phyloP scores from a whole-genome alignment of 805 yeast genomes.

The Wickerhamia fluorescens region DNA sequence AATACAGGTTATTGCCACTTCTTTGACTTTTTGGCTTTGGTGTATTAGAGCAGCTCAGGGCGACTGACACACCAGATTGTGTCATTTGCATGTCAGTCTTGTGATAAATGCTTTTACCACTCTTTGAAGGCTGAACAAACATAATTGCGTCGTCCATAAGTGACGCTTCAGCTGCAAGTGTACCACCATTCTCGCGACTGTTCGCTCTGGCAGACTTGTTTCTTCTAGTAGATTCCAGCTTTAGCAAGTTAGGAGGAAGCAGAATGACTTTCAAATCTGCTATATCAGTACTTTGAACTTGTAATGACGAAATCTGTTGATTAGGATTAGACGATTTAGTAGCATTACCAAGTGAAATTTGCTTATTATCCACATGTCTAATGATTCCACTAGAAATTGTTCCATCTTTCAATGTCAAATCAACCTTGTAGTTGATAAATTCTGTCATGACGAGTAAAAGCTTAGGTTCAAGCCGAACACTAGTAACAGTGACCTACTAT shows the following conservation, averaged over 20 bases:
- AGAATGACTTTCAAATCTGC: slow-evolving; percentile 50
- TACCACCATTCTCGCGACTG: too few relatives aligned
- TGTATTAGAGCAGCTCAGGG: too few relatives aligned
- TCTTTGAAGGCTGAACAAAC: slow-evolving; percentile 16
- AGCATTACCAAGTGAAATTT: slow-evolving; percentile 20
- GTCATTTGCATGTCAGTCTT: too few relatives aligned
- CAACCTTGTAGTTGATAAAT: slow-evolving; percentile 35
- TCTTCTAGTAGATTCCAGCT: slow-evolving; percentile 8
- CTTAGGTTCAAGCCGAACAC: neutral
- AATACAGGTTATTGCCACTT: too few relatives aligned
- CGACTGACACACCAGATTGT: too few relatives aligned
- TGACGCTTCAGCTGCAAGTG: too few relatives aligned
- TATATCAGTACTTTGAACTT: slow-evolving; percentile 31
- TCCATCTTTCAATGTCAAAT: slow-evolving; percentile 33
- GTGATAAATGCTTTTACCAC: too few relatives aligned
- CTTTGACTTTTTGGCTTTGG: too few relatives aligned
- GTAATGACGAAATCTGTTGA: slow-evolving; percentile 10
- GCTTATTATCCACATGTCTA: slow-evolving; percentile 22
- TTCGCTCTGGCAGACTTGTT: too few relatives aligned
- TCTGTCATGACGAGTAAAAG: slow-evolving; percentile 23
- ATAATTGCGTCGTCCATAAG: slow-evolving; percentile 23
- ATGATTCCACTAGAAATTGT: slow-evolving; percentile 27
- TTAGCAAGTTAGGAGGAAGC: too few relatives aligned
- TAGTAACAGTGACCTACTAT: too few relatives aligned
- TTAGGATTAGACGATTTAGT: slow-evolving; percentile 7